Base-by-base conservation (phyloP, 2,329 filamentous ascomycete species). In the Ophiostoma ips region DNA sequence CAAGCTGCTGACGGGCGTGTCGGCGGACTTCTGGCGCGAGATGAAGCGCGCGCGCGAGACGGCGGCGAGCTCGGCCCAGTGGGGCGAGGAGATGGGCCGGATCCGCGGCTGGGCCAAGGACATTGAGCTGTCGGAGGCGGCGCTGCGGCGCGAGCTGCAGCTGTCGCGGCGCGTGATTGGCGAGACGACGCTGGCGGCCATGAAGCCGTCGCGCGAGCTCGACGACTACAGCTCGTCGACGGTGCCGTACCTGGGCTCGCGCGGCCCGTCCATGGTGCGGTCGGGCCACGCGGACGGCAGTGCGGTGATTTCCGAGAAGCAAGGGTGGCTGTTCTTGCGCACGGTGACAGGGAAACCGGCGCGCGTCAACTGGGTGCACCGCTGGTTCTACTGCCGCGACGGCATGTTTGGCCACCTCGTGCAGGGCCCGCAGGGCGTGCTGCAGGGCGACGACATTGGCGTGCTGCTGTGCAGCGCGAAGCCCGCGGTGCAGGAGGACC, bases 381-480 rank as follows among this genome's bases (percentile, higher is more conserved):
- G 90, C 49, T 98, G 92, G 92, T 95, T 92, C 61, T 96, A 95
- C 63, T 83, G 95, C 58, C 89, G 90, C 56, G 83, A 94, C 60
- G 90, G 92, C 36, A 92, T 96, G 52, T 96, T 98, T 64, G 92
- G 92, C 19, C 96, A 88, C 80, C 73, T 98, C 5, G 77, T 92
- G 18, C 88, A 94, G 59, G 85, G 86, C 3, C 71, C 79, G 0
- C 80, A 89, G 52, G 90, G 88, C 33, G 92, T 98, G 19, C 80
- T 96, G 58, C 90, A 96, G 63, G 94, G 88, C 44, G 92, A 98
- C 60, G 88, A 94, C 67, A 94, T 95, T 53, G 92, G 92, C 37
- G 89, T 98, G 3, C 68, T 98, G 48, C 78, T 98, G 36, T 98
- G 92, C 68, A 94, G 87, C 60, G 84, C 92, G 46, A 87, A 90